Evolutionary conservation across 2,329 filamentous ascomycete genomes (phyloP).

Genomic region (Diplodia intermedia): DNA sequence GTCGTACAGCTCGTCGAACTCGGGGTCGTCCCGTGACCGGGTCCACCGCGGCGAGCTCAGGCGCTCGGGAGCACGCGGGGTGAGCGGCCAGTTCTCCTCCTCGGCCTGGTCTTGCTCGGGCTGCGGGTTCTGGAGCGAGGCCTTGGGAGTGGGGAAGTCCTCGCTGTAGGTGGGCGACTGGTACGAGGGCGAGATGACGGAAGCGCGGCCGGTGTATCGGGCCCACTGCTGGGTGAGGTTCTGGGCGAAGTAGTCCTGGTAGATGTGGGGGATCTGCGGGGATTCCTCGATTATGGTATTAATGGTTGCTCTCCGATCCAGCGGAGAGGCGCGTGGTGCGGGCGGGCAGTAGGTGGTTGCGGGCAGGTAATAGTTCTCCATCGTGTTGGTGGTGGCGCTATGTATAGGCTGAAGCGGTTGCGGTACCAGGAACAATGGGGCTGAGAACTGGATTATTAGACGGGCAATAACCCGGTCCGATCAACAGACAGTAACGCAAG

Average conservation of each 20-base stretch:
- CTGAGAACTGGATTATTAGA: constrained; percentile 21
- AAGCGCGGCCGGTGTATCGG: constrained; percentile 36
- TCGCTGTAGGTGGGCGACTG: constrained; percentile 54
- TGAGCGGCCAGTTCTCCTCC: constrained; percentile 23
- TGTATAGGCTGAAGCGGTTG: constrained; percentile 25
- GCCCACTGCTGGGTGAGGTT: constrained; percentile 17
- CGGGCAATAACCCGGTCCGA: constrained; percentile 20
- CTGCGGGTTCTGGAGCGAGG: constrained; percentile 54
- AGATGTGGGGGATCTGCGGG: constrained; percentile 33
- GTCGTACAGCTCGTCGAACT: constrained; percentile 89
- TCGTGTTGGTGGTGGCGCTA: constrained; percentile 37
- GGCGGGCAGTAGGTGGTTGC: constrained; percentile 60
- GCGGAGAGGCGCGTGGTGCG: constrained; percentile 54
- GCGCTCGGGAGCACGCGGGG: constrained; percentile 53
- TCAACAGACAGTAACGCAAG: constrained; percentile 19
- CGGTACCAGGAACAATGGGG: constrained; percentile 7
- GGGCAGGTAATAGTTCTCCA: constrained; percentile 58
- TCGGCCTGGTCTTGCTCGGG: constrained; percentile 61
- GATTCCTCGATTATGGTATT: constrained; percentile 71
- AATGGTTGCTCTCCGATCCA: constrained; percentile 64
- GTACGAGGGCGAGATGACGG: constrained; percentile 52
- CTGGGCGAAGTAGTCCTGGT: constrained; percentile 31
- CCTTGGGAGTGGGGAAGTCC: constrained; percentile 76
- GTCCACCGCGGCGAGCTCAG: constrained; percentile 70
- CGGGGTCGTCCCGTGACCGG: constrained; percentile 69